These are phyloP conservation scores for Leccinum disarticulatum DNA, from an alignment of 768 basidiomycete genomes.

Conservation along the genomic window DNA sequence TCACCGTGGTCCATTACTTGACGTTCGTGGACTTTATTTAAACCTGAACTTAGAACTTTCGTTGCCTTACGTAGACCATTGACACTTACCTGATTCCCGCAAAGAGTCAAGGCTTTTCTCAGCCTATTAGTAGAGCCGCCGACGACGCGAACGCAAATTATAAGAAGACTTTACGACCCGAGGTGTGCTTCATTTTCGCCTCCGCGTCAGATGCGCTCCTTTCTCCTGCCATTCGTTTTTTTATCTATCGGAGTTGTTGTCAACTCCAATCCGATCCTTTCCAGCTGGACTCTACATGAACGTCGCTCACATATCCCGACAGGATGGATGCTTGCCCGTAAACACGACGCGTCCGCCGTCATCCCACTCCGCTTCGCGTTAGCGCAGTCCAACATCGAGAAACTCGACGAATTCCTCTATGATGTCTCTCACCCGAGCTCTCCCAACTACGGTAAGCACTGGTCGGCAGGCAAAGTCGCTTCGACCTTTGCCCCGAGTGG, in stretches of 20 bases:
- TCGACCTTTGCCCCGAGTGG: conserved; percentile 43
- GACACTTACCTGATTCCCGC: neutral
- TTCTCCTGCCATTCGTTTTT: conserved; percentile 25
- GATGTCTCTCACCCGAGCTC: conserved; percentile 46
- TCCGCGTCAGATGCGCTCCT: conserved; percentile 13
- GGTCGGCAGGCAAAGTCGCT: conserved; percentile 39
- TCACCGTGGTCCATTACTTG: neutral
- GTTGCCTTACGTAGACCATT: neutral
- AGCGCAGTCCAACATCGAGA: conserved; percentile 40
- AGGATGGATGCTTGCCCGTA: conserved; percentile 38
- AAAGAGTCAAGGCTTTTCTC: no score
- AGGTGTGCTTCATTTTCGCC: neutral
- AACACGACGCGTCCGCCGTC: conserved; percentile 30
- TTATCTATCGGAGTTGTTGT: conserved; percentile 18
- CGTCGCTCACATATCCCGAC: conserved; percentile 36
- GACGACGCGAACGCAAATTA: neutral
- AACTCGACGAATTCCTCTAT: conserved; percentile 41
- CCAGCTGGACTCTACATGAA: conserved; percentile 17
- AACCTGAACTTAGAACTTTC: neutral
- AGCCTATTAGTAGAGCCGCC: neutral
- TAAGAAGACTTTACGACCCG: neutral
- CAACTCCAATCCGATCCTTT: conserved; percentile 4
- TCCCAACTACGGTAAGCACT: conserved; percentile 46
- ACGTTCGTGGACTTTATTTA: neutral
- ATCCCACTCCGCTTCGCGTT: conserved; percentile 49